Percentiles rank a stretch among this genome's conserved stretches.
phyloP scores from a whole-genome alignment of 108 stramenopile genomes.

The Cyclotella atomus region DNA sequence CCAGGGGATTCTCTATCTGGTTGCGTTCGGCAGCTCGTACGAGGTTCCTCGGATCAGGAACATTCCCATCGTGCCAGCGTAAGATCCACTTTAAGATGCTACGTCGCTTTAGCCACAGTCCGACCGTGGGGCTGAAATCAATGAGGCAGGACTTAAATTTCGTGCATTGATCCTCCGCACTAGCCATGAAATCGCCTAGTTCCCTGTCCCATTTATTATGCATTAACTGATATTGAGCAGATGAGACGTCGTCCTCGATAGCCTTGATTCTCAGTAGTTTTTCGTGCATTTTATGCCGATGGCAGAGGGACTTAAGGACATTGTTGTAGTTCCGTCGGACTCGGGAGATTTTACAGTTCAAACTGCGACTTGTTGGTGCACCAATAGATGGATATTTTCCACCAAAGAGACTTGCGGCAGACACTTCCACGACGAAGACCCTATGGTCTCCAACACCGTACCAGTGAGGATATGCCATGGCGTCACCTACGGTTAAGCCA shows the following conservation, averaged over 20 bases:
- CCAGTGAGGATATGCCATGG: not conserved
- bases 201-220: conserved; percentile 6
- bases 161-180: not conserved
- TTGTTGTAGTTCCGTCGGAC: not conserved
- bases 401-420: conserved; percentile 13
- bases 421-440: conserved; percentile 6
- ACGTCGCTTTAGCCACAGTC: not conserved
- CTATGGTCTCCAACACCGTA: conserved; percentile 26
- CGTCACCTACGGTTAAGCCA: not conserved
- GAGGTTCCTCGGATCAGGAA: not conserved
- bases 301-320: not conserved
- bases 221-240: not conserved
- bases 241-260: not conserved
- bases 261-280: not conserved
- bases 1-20: not conserved
- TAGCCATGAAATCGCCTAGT: conserved; percentile 7
- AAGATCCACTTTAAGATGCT: not conserved
- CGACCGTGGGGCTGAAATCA: not conserved
- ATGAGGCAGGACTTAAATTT: not conserved
- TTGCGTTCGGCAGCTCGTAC: not conserved
- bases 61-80: conserved; percentile 12
- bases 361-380: not conserved
- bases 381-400: not conserved
- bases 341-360: conserved; percentile 4
- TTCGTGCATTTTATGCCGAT: not conserved